Conservation (phyloP, 1,284 basidiomycete genomes). For the Ceratobasidium sp. region DNA sequence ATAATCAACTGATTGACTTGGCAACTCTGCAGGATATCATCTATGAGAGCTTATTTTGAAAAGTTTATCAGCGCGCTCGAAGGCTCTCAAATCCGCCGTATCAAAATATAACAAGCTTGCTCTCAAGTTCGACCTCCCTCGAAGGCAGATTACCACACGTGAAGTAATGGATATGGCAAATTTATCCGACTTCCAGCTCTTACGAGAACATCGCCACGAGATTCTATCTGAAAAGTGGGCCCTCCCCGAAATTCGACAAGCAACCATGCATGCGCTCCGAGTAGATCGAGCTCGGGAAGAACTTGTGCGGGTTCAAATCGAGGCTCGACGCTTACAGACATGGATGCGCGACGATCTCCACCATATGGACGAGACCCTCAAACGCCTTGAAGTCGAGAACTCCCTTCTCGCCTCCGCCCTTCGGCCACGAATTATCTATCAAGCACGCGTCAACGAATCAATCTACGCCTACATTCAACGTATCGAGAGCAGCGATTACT, state of each 20-base stretch:
- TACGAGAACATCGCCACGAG: slow-evolving; percentile 47
- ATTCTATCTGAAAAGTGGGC: slow-evolving; percentile 47
- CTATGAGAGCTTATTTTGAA: slow-evolving; percentile 53
- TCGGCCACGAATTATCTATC: not conserved
- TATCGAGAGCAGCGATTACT: not conserved
- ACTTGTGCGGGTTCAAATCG: slow-evolving; percentile 25
- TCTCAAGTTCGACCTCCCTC: not conserved
- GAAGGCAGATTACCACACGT: slow-evolving; percentile 44
- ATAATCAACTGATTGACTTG: not conserved
- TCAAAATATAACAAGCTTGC: slow-evolving; percentile 52
- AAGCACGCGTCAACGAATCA: not conserved
- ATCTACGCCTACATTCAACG: not conserved
- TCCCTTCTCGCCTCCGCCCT: not conserved
- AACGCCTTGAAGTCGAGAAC: not conserved
- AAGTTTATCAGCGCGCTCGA: slow-evolving; percentile 49
- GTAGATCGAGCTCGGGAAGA: slow-evolving; percentile 48
- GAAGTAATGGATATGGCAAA: no score
- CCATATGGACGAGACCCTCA: not conserved
- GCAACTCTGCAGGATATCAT: slow-evolving; percentile 52
- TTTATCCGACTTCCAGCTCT: slow-evolving; percentile 48
- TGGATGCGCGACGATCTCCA: slow-evolving; percentile 17
- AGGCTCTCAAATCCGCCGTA: slow-evolving; percentile 51
- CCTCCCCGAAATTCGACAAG: slow-evolving; percentile 39
- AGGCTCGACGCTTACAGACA: not conserved
- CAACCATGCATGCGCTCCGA: slow-evolving; percentile 31